These are phyloP conservation scores for Ceratocystis cacaofunesta DNA, from an alignment of 2,329 filamentous ascomycete species.

Conservation along the genomic window DNA sequence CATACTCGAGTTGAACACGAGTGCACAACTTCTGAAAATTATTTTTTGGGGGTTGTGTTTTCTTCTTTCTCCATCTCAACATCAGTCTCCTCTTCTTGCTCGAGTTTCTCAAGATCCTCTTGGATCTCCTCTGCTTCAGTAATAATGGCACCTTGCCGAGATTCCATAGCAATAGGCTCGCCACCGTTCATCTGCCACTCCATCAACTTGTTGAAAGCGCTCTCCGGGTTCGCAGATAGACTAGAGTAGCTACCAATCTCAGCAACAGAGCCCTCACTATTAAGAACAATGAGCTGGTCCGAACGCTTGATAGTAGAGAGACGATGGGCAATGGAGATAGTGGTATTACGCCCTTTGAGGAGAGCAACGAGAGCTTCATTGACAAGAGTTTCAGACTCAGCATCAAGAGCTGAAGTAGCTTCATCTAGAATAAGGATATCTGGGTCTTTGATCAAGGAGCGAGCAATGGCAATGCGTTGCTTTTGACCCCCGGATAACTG, in stretches of 20 bases:
- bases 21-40: background rate
- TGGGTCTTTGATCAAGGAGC: constrained; percentile 85
- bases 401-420: constrained; percentile 87
- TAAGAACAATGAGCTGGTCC: constrained; percentile 85
- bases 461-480: constrained; percentile 91
- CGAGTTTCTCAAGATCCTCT: constrained; percentile 31
- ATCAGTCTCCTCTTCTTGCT: constrained; percentile 24
- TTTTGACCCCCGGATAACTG: constrained; percentile 95
- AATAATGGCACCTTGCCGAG: constrained; percentile 27
- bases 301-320: constrained; percentile 93
- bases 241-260: constrained; percentile 76
- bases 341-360: constrained; percentile 78
- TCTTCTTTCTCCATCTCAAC: constrained; percentile 19
- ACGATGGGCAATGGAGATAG: constrained; percentile 92
- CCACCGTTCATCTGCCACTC: constrained; percentile 95
- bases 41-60: constrained; percentile 6
- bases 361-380: constrained; percentile 76
- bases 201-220: constrained; percentile 91
- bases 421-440: constrained; percentile 96
- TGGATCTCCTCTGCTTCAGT: constrained; percentile 39
- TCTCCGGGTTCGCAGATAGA: constrained; percentile 56
- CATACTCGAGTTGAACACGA: background rate
- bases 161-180: constrained; percentile 32
- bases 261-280: constrained; percentile 72
- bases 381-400: constrained; percentile 90